Base-by-base conservation (phyloP, 139 green algal genomes). In the Astrephomene gubernaculifera region DNA sequence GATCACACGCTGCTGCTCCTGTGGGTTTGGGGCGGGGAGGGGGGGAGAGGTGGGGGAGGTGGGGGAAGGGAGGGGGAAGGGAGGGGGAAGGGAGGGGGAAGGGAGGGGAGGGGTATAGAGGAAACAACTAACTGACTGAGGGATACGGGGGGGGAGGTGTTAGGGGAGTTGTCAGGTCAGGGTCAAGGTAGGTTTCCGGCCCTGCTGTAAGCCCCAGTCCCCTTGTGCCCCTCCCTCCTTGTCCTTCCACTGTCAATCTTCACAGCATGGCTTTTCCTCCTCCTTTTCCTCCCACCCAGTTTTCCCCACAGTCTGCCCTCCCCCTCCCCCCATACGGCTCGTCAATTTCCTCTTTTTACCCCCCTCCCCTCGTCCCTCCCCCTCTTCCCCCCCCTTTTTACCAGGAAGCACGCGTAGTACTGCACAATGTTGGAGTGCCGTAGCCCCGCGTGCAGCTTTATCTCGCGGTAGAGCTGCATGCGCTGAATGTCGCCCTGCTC, bases 1-100 rank as follows among this genome's bases (percentile, higher is more conserved):
- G 24, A 93, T 68, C 24, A 93, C 90, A 7, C 83, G 84, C 61
- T 92, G 82, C 44, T 84, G 70, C 80, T 93, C 86, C 88, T 93
- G 90, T 64, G 79, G 36, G 71, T 6, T 45, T 22, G 38, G 68
- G 39, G 39, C n/a, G n/a, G n/a, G n/a, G n/a, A n/a, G 22, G 60
- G 8, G 14, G 1, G 29, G 70, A 8, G 70, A n/a, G 29, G 43
- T 10, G 41, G 27, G 27, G 33, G 31, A 8, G 35, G 68, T 21
- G 5, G 38, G 0, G 38, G 2, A 33, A 17, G 39, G 36, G 65
- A 22, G 35, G 65, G 35, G 35, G 6, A 8, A 29, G 65, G 65
- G 29, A 21, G n/a, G 63, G 63, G 6, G 27, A 29, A 35, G 17
- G 63, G n/a, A 22, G 39, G 9, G n/a, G 29, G 5, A 5, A 65